Evolutionary conservation across 768 basidiomycete species (phyloP).

Genomic region (Suillus subalutaceus): DNA sequence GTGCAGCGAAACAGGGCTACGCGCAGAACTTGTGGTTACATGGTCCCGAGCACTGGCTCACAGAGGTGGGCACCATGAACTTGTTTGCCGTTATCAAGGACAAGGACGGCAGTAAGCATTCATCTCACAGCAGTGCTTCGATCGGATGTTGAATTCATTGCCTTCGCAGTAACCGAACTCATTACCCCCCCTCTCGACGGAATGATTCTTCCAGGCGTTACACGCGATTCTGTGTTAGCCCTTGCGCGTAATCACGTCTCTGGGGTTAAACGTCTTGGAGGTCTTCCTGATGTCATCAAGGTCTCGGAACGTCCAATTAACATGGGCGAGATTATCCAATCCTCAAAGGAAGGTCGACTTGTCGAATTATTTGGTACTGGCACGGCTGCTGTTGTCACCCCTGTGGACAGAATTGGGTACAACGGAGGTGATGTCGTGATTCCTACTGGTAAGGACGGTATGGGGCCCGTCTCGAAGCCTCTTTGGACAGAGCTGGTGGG

Average conservation of each 20-base stretch:
- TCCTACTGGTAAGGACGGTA: conserved; percentile 66
- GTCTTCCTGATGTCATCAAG: conserved; percentile 56
- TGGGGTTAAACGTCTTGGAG: conserved; percentile 46
- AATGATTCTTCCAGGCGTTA: conserved; percentile 71
- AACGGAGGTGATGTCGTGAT: conserved; percentile 54
- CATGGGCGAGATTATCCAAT: conserved; percentile 73
- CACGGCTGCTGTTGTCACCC: conserved; percentile 56
- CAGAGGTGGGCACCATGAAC: conserved; percentile 91
- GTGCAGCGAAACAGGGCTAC: conserved; percentile 77
- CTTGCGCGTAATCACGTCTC: conserved; percentile 61
- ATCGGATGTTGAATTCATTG: not conserved
- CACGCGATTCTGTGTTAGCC: conserved; percentile 53
- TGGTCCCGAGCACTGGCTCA: conserved; percentile 57
- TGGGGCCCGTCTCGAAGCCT: conserved; percentile 66
- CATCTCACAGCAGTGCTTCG: conserved; percentile 1
- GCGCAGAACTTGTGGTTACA: conserved; percentile 90
- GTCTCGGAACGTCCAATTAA: conserved; percentile 73
- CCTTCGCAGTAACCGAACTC: conserved; percentile 49
- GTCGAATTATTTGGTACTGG: conserved; percentile 55
- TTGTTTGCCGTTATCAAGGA: conserved; percentile 80
- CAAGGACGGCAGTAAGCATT: conserved; percentile 59
- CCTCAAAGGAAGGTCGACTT: conserved; percentile 42
- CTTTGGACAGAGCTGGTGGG: conserved; percentile 53
- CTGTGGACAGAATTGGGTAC: conserved; percentile 61
- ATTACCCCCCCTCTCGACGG: conserved; percentile 69